Percentiles rank a stretch among this genome's conserved stretches.
Evolutionary conservation across 2,329 filamentous ascomycete genomes (phyloP).

Genomic region (Epichloe glyceriae): DNA sequence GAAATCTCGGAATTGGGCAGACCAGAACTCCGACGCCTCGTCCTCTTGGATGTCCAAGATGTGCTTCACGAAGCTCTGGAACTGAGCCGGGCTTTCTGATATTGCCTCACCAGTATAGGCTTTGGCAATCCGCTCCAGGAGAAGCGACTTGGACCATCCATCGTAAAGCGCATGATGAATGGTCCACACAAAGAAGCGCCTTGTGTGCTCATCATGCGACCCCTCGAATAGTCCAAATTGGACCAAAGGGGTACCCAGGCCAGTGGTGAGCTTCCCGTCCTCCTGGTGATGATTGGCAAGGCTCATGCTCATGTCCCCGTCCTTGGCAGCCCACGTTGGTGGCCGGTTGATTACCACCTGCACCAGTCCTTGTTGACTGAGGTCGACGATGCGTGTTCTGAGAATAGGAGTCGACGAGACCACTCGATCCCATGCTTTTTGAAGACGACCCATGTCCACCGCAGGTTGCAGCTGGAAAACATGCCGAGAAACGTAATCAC

Average conservation of each 20-base stretch:
- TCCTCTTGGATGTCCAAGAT: constrained; percentile 19
- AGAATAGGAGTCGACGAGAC: constrained; percentile 8
- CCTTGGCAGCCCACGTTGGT: constrained; percentile 1
- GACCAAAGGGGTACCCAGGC: constrained; percentile 8
- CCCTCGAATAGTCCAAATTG: constrained; percentile 5
- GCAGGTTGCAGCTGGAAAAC: constrained; percentile 6
- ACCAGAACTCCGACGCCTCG: constrained; percentile 25
- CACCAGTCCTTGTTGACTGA: constrained; percentile 7
- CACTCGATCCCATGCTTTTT: constrained; percentile 8
- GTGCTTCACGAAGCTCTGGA: constrained; percentile 30
- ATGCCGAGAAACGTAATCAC: constrained; percentile 9
- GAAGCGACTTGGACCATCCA: constrained; percentile 35
- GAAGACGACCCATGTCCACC: constrained; percentile 6
- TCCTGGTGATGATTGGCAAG: background rate
- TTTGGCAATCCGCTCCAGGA: constrained; percentile 8
- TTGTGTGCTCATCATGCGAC: background rate
- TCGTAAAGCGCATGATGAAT: constrained; percentile 35
- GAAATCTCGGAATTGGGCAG: constrained; percentile 21
- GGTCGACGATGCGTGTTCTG: constrained; percentile 8
- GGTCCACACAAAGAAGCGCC: constrained; percentile 8
- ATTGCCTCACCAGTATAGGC: constrained; percentile 6
- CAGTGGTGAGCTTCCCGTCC: constrained; percentile 3
- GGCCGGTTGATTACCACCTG: constrained; percentile 7
- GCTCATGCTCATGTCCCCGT: background rate
- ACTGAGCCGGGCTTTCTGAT: background rate